phyloP scores from a whole-genome alignment of 1,284 basidiomycete species.

The Malassezia arunalokei region DNA sequence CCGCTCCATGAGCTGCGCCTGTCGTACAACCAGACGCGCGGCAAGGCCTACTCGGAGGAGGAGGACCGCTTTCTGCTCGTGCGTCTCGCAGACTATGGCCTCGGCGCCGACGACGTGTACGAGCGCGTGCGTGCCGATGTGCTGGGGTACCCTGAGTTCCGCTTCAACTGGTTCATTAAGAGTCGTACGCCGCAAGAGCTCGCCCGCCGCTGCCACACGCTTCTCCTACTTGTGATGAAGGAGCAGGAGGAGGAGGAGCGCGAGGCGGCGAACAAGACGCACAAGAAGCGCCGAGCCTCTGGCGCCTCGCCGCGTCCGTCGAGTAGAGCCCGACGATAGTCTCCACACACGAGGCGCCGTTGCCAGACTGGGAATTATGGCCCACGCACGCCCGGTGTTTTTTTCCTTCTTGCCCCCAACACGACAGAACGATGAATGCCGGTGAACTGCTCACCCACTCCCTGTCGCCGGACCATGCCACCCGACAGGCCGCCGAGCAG shows the following conservation, averaged over 20 bases:
- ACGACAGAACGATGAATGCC: slow-evolving; percentile 30
- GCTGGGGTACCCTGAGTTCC: slow-evolving; percentile 84
- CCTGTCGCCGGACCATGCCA: slow-evolving; percentile 40
- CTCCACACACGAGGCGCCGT: no score
- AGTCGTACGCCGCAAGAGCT: slow-evolving; percentile 82
- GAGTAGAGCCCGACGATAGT: slow-evolving; percentile 2
- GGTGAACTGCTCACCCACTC: slow-evolving; percentile 43
- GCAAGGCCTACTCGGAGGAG: slow-evolving; percentile 85
- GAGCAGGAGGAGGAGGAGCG: slow-evolving; percentile 50
- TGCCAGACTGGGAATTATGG: no score
- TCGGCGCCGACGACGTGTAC: slow-evolving; percentile 81
- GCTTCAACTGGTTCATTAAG: slow-evolving; percentile 95
- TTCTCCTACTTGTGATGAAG: slow-evolving; percentile 83
- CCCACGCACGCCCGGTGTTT: not conserved
- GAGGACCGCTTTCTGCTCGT: slow-evolving; percentile 92
- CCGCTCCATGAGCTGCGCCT: slow-evolving; percentile 39
- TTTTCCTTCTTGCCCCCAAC: slow-evolving; percentile 1
- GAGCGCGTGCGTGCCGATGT: slow-evolving; percentile 94
- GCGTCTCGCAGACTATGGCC: slow-evolving; percentile 78
- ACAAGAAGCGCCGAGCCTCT: slow-evolving; percentile 8
- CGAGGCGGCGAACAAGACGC: slow-evolving; percentile 4
- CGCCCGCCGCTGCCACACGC: slow-evolving; percentile 73
- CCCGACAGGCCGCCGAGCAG: slow-evolving; percentile 40
- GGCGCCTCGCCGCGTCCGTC: slow-evolving; percentile 3
- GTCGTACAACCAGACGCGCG: slow-evolving; percentile 53